Conservation (phyloP, 768 basidiomycete genomes). For the Pseudohyphozyma bogoriensis region DNA sequence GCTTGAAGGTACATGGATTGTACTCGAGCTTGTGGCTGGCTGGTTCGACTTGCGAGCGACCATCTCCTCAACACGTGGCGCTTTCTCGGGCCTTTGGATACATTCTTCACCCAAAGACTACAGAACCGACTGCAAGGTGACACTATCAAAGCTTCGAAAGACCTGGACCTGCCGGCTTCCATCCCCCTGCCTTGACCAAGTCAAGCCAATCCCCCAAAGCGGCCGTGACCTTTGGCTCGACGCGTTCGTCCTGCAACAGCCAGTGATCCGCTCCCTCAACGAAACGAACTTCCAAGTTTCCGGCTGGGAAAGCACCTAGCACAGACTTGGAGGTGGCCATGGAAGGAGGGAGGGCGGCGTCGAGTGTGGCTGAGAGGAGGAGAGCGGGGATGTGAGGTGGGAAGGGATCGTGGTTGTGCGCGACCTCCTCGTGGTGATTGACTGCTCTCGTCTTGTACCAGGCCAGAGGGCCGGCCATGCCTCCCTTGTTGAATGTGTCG, state of each 20-base stretch:
- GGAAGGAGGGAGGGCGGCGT: conserved; percentile 14
- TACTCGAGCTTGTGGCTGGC: too few relatives aligned
- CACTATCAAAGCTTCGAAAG: too few relatives aligned
- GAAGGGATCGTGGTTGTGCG: conserved; percentile 5
- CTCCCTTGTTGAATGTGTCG: background rate
- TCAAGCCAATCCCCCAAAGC: too few relatives aligned
- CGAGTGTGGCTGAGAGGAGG: conserved; percentile 8
- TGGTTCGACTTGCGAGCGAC: too few relatives aligned
- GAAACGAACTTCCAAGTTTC: conserved; percentile 13
- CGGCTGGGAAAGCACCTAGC: conserved; percentile 8
- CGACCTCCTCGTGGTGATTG: conserved; percentile 14
- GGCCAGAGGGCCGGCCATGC: conserved; percentile 13
- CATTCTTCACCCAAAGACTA: too few relatives aligned
- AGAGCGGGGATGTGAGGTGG: conserved; percentile 21
- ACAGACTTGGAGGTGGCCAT: conserved; percentile 9
- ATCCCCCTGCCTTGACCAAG: background rate
- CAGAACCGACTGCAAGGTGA: too few relatives aligned
- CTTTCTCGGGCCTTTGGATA: too few relatives aligned
- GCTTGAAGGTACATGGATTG: too few relatives aligned
- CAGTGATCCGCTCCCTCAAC: conserved; percentile 23
- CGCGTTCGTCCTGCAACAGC: conserved; percentile 20
- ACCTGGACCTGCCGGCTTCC: background rate
- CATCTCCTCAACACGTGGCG: too few relatives aligned
- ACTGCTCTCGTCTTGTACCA: conserved; percentile 22
- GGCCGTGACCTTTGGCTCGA: too few relatives aligned